Conservation (phyloP, 108 stramenopile species). For the Cylindrotheca fusiformis region DNA sequence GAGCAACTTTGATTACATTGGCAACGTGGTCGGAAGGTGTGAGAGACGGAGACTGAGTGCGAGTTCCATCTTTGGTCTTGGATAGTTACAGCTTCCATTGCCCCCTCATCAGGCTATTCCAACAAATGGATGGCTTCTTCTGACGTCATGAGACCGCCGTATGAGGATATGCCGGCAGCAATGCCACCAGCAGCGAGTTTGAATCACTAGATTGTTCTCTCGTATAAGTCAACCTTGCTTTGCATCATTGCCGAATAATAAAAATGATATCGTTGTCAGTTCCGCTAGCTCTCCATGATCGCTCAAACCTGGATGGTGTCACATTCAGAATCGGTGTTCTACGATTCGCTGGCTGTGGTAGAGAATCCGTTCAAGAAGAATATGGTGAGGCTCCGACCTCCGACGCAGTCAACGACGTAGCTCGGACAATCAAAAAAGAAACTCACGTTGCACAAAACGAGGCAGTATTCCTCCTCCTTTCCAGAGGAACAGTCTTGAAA, state of each 20-base stretch:
- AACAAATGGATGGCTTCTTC: too few species aligned
- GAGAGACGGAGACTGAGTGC: not conserved
- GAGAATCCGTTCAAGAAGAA: not conserved
- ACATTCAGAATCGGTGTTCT: constrained; percentile 21
- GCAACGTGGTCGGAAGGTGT: constrained; percentile 11
- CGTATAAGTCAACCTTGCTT: too few species aligned
- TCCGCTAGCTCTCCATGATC: constrained; percentile 66
- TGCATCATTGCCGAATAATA: constrained; percentile 20
- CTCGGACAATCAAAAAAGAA: not conserved
- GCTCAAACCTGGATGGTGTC: constrained; percentile 44
- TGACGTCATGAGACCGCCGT: too few species aligned
- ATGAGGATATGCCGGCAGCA: too few species aligned
- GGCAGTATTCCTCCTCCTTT: constrained; percentile 6
- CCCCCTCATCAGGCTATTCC: too few species aligned
- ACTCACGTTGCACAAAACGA: constrained; percentile 19
- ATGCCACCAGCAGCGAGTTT: too few species aligned
- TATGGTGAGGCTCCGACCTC: too few species aligned
- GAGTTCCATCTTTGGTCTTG: too few species aligned
- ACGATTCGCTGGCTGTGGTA: not conserved
- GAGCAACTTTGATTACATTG: constrained; percentile 26
- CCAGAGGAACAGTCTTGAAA: not conserved
- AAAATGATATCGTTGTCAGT: constrained; percentile 83
- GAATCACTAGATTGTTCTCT: too few species aligned
- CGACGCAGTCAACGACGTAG: too few species aligned
- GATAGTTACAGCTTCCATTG: too few species aligned